These are phyloP conservation scores for Lecanosticta acicola DNA, from an alignment of 2,329 filamentous ascomycete genomes.

Conservation along the genomic window DNA sequence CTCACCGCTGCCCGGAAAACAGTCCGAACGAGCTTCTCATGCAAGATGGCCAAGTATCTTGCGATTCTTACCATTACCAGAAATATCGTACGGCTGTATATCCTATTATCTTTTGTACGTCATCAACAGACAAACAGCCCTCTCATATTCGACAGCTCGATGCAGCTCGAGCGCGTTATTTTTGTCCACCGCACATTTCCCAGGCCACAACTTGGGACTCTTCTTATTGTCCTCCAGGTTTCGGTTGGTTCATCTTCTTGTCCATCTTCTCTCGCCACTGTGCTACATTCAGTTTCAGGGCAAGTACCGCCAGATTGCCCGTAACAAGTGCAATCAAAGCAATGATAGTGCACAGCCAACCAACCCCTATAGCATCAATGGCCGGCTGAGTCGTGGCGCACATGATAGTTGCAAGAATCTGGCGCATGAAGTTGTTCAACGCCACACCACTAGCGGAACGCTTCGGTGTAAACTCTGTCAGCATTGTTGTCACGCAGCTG, in stretches of 20 bases:
- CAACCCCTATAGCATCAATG: conserved; percentile 63
- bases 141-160: too few relatives aligned
- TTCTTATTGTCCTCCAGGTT: not conserved
- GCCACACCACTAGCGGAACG: conserved; percentile 67
- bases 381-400: conserved; percentile 65
- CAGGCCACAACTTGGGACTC: too few relatives aligned
- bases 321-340: conserved; percentile 23
- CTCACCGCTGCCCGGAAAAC: too few relatives aligned
- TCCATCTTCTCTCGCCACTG: conserved; percentile 28
- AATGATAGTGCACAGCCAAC: conserved; percentile 65
- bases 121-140: too few relatives aligned
- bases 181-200: too few relatives aligned
- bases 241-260: conserved; percentile 18
- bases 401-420: conserved; percentile 68
- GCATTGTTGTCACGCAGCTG: conserved; percentile 66
- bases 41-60: too few relatives aligned
- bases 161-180: too few relatives aligned
- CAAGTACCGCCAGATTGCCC: conserved; percentile 24
- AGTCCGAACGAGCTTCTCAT: too few relatives aligned
- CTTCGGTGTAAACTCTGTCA: conserved; percentile 74
- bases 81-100: too few relatives aligned
- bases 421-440: conserved; percentile 73
- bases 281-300: conserved; percentile 27
- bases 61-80: too few relatives aligned
- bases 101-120: too few relatives aligned